Evolutionary conservation across 805 yeast species (phyloP).

Genomic region (Deakozyma indianensis): DNA sequence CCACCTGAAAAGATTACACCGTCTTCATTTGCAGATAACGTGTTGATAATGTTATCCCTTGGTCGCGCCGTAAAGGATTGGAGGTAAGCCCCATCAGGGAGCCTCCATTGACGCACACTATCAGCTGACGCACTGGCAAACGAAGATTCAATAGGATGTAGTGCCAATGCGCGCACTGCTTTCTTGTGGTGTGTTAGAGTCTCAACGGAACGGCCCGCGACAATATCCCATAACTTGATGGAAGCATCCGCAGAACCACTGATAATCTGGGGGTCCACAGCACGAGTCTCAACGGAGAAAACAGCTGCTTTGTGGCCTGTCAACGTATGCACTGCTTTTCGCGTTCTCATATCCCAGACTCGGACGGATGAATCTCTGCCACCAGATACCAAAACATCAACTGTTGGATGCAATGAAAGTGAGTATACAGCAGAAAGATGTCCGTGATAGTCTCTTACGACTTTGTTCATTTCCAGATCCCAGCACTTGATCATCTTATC

Average conservation of each 20-base stretch:
- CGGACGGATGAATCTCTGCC: constrained; percentile 79
- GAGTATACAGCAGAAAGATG: constrained; percentile 84
- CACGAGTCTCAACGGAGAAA: constrained; percentile 49
- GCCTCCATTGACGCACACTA: constrained; percentile 70
- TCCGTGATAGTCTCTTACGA: constrained; percentile 82
- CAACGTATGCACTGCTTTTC: constrained; percentile 58
- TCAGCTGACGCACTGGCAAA: constrained; percentile 71
- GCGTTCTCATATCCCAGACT: constrained; percentile 87
- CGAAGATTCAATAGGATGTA: constrained; percentile 58
- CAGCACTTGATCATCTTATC: constrained; percentile 89
- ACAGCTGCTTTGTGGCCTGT: constrained; percentile 73
- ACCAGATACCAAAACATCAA: constrained; percentile 73
- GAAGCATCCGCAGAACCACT: constrained; percentile 78
- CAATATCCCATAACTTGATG: constrained; percentile 77
- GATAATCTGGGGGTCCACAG: constrained; percentile 73
- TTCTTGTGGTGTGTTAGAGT: constrained; percentile 77
- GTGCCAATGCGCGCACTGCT: constrained; percentile 56
- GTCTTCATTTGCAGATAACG: constrained; percentile 50
- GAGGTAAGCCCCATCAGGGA: constrained; percentile 63
- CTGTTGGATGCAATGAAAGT: constrained; percentile 72
- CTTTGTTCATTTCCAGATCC: constrained; percentile 81
- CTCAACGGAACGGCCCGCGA: constrained; percentile 57
- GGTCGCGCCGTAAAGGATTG: constrained; percentile 34
- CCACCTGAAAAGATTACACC: constrained; percentile 66
- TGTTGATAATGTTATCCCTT: constrained; percentile 45